Conservation (phyloP, 257 asterid genomes). For the Anisodus acutangulus region DNA sequence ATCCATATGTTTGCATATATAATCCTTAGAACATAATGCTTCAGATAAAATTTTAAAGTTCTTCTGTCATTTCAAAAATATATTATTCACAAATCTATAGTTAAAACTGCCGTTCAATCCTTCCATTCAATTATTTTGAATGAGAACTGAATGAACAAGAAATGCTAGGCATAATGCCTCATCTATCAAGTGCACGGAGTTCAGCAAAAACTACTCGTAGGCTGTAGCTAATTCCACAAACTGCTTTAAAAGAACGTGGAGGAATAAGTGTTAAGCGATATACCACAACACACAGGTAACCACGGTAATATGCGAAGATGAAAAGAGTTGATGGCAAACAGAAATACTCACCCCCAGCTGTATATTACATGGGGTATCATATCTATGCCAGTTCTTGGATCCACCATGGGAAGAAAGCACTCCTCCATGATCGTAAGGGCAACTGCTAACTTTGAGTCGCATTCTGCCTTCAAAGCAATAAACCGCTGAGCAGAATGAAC, state of each 20-base stretch:
- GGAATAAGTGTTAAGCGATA: not conserved
- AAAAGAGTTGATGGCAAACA: conserved; percentile 19
- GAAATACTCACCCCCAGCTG: conserved; percentile 84
- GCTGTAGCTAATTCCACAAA: conserved; percentile 15
- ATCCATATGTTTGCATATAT: not conserved
- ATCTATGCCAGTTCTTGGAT: conserved; percentile 88
- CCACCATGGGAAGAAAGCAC: conserved; percentile 98
- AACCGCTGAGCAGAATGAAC: conserved; percentile 63
- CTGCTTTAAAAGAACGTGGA: conserved; percentile 1
- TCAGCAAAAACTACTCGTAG: not conserved
- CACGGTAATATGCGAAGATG: not conserved
- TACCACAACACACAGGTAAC: not conserved
- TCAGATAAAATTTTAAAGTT: not conserved
- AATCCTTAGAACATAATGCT: not conserved
- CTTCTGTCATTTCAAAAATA: conserved; percentile 19
- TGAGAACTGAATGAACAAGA: not conserved
- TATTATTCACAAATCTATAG: conserved; percentile 4
- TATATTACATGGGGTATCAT: conserved; percentile 97
- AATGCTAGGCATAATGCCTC: not conserved
- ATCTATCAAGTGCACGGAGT: conserved; percentile 23
- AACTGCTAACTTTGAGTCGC: conserved; percentile 96
- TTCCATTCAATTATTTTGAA: conserved; percentile 18
- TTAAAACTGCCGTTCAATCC: not conserved
- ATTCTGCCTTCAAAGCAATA: conserved; percentile 83
- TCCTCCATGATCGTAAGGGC: conserved; percentile 97